These are phyloP conservation scores for Alliaria petiolata DNA, from an alignment of 345 rosid genomes.

Conservation along the genomic window DNA sequence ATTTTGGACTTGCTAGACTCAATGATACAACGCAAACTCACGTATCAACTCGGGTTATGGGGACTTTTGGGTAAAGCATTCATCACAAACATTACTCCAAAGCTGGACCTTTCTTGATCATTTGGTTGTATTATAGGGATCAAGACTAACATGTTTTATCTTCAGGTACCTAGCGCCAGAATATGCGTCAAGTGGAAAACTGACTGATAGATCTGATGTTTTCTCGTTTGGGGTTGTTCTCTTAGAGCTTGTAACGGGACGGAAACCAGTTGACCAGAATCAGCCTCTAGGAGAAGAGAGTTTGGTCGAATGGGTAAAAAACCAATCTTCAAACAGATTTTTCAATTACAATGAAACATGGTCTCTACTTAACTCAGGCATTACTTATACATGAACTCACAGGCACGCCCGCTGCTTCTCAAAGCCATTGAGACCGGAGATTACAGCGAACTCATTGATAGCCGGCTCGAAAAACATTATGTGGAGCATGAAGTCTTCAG, in stretches of 20 bases:
- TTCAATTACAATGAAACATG: conserved; percentile 31
- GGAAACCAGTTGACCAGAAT: conserved; percentile 80
- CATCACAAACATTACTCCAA: not conserved
- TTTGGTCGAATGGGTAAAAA: conserved; percentile 93
- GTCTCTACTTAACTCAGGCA: conserved; percentile 15
- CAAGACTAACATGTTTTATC: not conserved
- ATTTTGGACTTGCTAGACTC: conserved; percentile 98
- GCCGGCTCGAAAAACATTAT: conserved; percentile 64
- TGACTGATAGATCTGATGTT: conserved; percentile 94
- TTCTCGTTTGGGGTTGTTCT: conserved; percentile 96
- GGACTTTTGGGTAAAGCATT: conserved; percentile 84
- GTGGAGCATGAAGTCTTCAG: conserved; percentile 69
- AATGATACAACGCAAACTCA: conserved; percentile 77
- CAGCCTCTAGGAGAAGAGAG: conserved; percentile 95
- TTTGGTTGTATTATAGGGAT: conserved; percentile 38
- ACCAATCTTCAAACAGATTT: not conserved
- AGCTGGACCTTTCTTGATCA: conserved; percentile 30
- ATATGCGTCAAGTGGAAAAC: conserved; percentile 93
- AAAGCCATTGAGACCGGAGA: conserved; percentile 79
- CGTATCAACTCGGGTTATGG: conserved; percentile 98
- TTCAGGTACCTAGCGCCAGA: conserved; percentile 95
- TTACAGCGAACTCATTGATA: conserved; percentile 56
- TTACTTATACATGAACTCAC: conserved; percentile 44
- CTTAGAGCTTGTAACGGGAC: conserved; percentile 87
- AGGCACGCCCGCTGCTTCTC: conserved; percentile 81